These are phyloP conservation scores for Fragaria nilgerrensis DNA, from an alignment of 306 rosid species.

Conservation along the genomic window DNA sequence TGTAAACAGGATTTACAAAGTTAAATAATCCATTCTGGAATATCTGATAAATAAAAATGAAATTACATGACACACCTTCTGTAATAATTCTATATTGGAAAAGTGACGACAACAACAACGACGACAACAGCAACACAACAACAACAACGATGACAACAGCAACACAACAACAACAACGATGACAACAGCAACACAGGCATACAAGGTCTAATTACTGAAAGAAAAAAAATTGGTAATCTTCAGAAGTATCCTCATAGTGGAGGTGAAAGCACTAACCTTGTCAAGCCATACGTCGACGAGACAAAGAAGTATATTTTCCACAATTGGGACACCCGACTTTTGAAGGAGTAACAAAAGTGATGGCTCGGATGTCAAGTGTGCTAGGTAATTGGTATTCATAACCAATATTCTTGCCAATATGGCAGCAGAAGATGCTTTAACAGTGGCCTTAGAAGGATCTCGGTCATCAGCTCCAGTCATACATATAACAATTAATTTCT, in stretches of 20 bases:
- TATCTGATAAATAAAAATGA: neutral
- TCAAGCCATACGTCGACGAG: constrained; percentile 94
- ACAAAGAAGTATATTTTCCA: constrained; percentile 81
- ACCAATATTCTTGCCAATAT: constrained; percentile 91
- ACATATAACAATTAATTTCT: constrained; percentile 78
- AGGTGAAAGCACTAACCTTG: constrained; percentile 58
- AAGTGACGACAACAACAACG: neutral
- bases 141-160: neutral
- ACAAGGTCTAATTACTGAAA: neutral
- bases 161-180: neutral
- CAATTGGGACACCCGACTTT: constrained; percentile 56
- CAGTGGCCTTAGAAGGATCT: constrained; percentile 77
- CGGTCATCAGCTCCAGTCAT: constrained; percentile 86
- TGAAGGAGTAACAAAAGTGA: constrained; percentile 69
- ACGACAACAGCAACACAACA: neutral
- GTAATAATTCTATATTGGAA: neutral
- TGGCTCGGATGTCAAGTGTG: constrained; percentile 78
- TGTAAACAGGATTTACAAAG: neutral
- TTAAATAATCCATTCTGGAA: neutral
- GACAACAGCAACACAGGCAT: neutral
- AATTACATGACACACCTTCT: neutral
- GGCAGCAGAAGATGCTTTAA: constrained; percentile 93
- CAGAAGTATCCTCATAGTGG: neutral
- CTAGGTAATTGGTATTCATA: constrained; percentile 89
- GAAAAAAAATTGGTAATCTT: constrained; percentile 14